Evolutionary conservation across 2,329 filamentous ascomycete species (phyloP).

Genomic region (Aureobasidium melanogenum): DNA sequence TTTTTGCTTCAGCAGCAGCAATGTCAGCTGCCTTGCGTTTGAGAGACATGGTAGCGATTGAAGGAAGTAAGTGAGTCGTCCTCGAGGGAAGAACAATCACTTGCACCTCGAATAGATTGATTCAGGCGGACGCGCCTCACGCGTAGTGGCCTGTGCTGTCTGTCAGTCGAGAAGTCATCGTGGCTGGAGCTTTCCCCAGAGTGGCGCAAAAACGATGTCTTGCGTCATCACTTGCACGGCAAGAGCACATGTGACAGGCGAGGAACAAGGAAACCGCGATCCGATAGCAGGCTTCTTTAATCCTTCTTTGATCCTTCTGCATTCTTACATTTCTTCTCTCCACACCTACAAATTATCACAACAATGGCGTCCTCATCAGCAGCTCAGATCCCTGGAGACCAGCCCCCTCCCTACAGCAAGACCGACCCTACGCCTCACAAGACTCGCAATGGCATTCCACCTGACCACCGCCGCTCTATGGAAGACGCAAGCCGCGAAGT

Average conservation of each 20-base stretch:
- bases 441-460: constrained; percentile 45
- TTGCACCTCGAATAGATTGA: neutral
- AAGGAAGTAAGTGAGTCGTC: neutral
- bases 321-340: neutral
- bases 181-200: neutral
- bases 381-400: neutral
- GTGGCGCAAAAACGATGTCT: neutral
- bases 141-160: neutral
- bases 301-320: neutral
- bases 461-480: constrained; percentile 47
- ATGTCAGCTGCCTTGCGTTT: constrained; percentile 42
- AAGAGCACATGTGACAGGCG: neutral
- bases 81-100: neutral
- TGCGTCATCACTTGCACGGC: neutral
- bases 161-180: neutral
- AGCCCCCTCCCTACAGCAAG: constrained; percentile 7
- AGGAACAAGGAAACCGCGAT: neutral
- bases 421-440: constrained; percentile 3
- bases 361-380: constrained; percentile 6
- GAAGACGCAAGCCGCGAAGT: constrained; percentile 50
- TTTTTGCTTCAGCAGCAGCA: constrained; percentile 38
- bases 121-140: neutral
- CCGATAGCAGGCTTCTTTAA: neutral
- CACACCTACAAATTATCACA: neutral
- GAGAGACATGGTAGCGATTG: constrained; percentile 33